phyloP scores from a whole-genome alignment of 176 grass and related monocot genomes.

The Microstegium vimineum region DNA sequence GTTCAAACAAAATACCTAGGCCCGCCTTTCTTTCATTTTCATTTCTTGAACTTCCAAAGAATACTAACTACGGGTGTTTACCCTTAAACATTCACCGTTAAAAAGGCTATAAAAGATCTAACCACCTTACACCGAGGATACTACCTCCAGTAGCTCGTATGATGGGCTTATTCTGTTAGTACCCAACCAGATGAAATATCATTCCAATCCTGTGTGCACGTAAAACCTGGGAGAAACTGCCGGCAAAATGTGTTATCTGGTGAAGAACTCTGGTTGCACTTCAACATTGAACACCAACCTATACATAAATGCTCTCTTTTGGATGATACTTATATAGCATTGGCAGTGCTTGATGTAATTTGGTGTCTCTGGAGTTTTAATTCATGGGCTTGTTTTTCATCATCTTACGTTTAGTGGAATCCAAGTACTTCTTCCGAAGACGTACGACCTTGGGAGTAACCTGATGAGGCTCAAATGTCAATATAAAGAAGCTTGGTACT shows the following conservation, averaged over 20 bases:
- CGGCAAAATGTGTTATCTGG: background rate
- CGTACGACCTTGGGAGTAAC: conserved; percentile 90
- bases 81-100: background rate
- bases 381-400: conserved; percentile 82
- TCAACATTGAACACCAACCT: background rate
- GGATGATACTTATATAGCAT: background rate
- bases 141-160: conserved; percentile 8
- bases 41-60: conserved; percentile 1
- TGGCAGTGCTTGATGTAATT: conserved; percentile 18
- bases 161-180: conserved; percentile 15
- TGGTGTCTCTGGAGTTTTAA: conserved; percentile 28
- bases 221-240: conserved; percentile 15
- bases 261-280: background rate
- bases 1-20: background rate
- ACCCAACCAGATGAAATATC: background rate
- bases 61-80: background rate
- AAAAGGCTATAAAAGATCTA: conserved; percentile 10
- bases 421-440: conserved; percentile 90
- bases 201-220: background rate
- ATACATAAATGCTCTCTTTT: conserved; percentile 36
- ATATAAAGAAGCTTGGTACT: conserved; percentile 11
- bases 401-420: conserved; percentile 94
- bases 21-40: no score
- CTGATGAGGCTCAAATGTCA: conserved; percentile 42
- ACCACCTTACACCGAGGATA: background rate